Base-by-base conservation (phyloP, 306 rosid species). In the Cicer arietinum region DNA sequence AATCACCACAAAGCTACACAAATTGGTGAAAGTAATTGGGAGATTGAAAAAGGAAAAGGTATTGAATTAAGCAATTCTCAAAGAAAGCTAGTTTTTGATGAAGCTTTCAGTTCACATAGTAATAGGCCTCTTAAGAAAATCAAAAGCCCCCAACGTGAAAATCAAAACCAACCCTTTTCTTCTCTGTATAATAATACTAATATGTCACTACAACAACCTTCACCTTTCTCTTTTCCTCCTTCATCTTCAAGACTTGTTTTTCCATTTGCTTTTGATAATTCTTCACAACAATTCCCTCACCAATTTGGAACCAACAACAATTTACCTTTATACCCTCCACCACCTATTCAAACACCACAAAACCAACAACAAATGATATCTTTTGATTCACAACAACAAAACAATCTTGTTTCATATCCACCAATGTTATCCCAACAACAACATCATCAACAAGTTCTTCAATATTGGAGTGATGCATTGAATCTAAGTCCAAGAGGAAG, bases 91-190 rank as follows among this genome's bases (percentile, higher is more conserved):
- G 79, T 81, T 87, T 89, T 80, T 71, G 88, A 87, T 52, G 93
- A 83, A 10, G 84, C 87, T 73, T 90, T 94, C 84, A 8, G 81
- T 64, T 77, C 88, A 10, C 70, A 59, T 14, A 25, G 35, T 25
- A 83, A 48, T 16, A 86, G 91, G 40, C 96, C 98, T 84, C 79
- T 82, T n/a, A 94, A 94, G 88, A 94, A 94, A 82, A 87, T 79
- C 64, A 85, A 81, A 9, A 84, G 94, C 86, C 96, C 98, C 0
- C 76, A 86, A 75, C 85, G 60, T 50, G 71, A 82, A 5, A 30
- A 60, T 25, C 35, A 25, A 25, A 37, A 62, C 8, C 66, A 59
- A 11, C 66, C 6, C 5, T 17, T 25, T 25, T 25, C 60, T 17
- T 53, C 30, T 17, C n/a, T 50, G 56, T 25, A 25, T 25, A 25